Conservation (phyloP, 805 yeast genomes). For the Ogataea trehalophila region DNA sequence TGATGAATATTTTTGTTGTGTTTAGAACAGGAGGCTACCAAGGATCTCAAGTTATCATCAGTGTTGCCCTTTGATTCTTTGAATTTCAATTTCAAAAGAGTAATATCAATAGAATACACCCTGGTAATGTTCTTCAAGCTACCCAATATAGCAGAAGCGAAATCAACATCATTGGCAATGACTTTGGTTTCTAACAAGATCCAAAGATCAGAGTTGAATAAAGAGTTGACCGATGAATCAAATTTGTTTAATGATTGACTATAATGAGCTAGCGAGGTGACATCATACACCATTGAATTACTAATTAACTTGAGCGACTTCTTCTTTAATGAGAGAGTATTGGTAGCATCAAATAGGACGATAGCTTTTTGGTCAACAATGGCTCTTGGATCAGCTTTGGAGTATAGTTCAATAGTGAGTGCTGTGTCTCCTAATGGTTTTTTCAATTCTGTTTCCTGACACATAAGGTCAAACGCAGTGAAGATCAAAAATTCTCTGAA, state of each 20-base stretch:
- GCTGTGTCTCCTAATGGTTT: slow-evolving; percentile 18
- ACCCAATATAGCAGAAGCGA: slow-evolving; percentile 13
- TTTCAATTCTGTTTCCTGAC: slow-evolving; percentile 14
- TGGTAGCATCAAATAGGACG: slow-evolving; percentile 23
- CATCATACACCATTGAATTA: slow-evolving; percentile 21
- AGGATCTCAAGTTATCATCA: slow-evolving; percentile 17
- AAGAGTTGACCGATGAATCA: slow-evolving; percentile 16
- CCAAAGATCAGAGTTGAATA: slow-evolving; percentile 22
- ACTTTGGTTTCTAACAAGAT: slow-evolving; percentile 20
- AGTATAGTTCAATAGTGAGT: slow-evolving; percentile 34
- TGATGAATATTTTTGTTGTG: slow-evolving; percentile 23
- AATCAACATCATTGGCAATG: slow-evolving; percentile 11
- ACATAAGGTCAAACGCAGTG: slow-evolving; percentile 23
- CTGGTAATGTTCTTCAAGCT: slow-evolving; percentile 14
- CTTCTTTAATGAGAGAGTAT: slow-evolving; percentile 5
- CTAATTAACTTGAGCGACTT: slow-evolving; percentile 18
- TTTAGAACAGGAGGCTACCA: slow-evolving; percentile 21
- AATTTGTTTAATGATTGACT: slow-evolving; percentile 13
- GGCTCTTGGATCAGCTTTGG: slow-evolving; percentile 43
- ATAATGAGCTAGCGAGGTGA: slow-evolving; percentile 20
- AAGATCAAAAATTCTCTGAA: slow-evolving; percentile 23
- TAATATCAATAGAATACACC: slow-evolving; percentile 22
- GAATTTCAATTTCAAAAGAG: slow-evolving; percentile 15
- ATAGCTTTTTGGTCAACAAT: slow-evolving; percentile 42
- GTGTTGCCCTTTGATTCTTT: slow-evolving; percentile 3